Base-by-base conservation (phyloP, 768 basidiomycete genomes). In the Suillus sp. region DNA sequence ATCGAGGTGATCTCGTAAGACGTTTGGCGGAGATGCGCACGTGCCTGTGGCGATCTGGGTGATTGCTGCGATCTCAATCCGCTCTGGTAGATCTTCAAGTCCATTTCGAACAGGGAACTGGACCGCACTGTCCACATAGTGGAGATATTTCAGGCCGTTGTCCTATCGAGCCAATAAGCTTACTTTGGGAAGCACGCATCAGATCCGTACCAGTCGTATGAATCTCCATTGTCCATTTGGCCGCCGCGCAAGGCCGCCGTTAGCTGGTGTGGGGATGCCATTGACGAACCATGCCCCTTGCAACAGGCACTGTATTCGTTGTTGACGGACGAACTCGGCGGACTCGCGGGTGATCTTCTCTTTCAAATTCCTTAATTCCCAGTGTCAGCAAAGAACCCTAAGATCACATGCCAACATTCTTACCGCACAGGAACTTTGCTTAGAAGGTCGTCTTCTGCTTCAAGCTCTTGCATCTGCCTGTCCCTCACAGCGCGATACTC, bases 201-300 rank as follows among this genome's bases (percentile, higher is more conserved):
- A 57, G 38, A 40, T 27, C 68, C 80, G 67, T 74, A 93, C 93
- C 74, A 96, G 75, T 67, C 95, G 83, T 81, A 95, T 87, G 74
- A 96, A 96, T 51, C 92, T 82, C 94, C 94, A 96, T 2, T 86
- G 87, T 43, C 86, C 80, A 34, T 75, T 83, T 2, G 87, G 86
- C 48, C 88, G 81, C 54, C 86, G 84, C 51, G 80, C 70, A 16
- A 78, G 70, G 11, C 71, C 72, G 11, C 71, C 72, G 20, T 82
- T 81, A 18, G 78, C 70, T 30, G 77, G 67, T 47, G 81, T 76
- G 0, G 88, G 86, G 43, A 90, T 77, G 1, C 88, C 93, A 69
- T 90, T 94, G 66, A 92, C 85, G 75, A 97, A 96, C 95, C 95
- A 97, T 25, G 93, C 91, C 37, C 95, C 95, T 72, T 94, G 90